Conservation (phyloP, 495 filamentous ascomycete species). For the Chaetomium fimeti region DNA sequence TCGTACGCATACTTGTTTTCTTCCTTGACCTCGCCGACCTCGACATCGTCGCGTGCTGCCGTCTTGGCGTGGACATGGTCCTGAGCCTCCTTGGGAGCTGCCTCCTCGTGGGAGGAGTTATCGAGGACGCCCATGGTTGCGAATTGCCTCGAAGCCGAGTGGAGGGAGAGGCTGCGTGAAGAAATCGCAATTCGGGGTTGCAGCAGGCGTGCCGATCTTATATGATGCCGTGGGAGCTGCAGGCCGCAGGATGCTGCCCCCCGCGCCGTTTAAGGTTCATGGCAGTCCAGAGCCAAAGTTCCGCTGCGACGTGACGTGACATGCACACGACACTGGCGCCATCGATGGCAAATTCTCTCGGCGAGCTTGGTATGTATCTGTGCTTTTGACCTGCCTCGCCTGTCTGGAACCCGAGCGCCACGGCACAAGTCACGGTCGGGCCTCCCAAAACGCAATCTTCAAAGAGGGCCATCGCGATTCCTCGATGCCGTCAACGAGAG, state of each 20-base stretch:
- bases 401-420: not conserved
- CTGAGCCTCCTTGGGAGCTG: constrained; percentile 11
- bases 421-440: not conserved
- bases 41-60: constrained; percentile 4
- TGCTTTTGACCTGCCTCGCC: too few relatives aligned
- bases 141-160: not conserved
- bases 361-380: not conserved
- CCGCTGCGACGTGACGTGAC: constrained; percentile 16
- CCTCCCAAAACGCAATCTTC: not conserved
- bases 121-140: constrained; percentile 24
- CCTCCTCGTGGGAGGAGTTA: constrained; percentile 21
- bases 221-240: not conserved
- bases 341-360: constrained; percentile 16
- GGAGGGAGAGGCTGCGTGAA: not conserved
- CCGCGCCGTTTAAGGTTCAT: constrained; percentile 4
- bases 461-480: not conserved
- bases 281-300: not conserved
- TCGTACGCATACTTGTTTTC: constrained; percentile 48
- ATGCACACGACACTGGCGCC: constrained; percentile 11
- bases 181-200: not conserved
- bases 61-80: constrained; percentile 13
- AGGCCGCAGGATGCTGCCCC: not conserved
- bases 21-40: constrained; percentile 31
- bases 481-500: not conserved
- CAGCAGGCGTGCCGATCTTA: constrained; percentile 16